phyloP scores from a whole-genome alignment of 768 basidiomycete genomes.

The Xerocomus brunneocitrinus region DNA sequence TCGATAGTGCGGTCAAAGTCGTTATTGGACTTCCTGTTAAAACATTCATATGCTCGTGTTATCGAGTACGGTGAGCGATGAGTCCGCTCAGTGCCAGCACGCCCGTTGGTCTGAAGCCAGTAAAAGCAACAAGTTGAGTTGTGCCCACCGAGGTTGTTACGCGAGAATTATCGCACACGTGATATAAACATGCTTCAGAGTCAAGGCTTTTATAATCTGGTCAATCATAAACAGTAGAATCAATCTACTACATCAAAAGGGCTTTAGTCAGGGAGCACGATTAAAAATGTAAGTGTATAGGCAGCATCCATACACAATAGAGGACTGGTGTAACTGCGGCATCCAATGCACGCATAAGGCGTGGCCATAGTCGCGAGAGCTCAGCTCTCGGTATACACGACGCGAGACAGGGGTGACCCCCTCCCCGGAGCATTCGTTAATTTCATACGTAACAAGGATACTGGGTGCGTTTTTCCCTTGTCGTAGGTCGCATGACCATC shows the following conservation, averaged over 20 bases:
- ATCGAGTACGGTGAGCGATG: neutral
- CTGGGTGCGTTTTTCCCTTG: slow-evolving; percentile 1
- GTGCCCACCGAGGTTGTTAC: neutral
- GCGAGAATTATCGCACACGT: slow-evolving; percentile 9
- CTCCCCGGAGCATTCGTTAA: slow-evolving; percentile 13
- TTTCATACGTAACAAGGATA: slow-evolving; percentile 5
- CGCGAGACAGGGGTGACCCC: slow-evolving; percentile 26
- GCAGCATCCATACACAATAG: neutral
- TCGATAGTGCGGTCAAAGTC: neutral
- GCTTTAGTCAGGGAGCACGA: slow-evolving; percentile 6
- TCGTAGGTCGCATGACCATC: slow-evolving; percentile 1
- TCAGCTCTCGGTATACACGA: slow-evolving; percentile 20
- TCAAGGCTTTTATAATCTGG: no score
- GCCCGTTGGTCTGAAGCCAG: neutral
- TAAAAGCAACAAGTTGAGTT: neutral
- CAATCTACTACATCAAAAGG: slow-evolving; percentile 19
- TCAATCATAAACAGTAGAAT: slow-evolving; percentile 22
- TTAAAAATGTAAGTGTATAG: slow-evolving; percentile 4
- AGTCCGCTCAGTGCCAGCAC: neutral
- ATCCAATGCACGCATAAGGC: neutral
- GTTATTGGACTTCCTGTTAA: neutral
- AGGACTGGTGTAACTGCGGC: neutral
- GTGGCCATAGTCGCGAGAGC: slow-evolving; percentile 2
- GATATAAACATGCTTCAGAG: neutral
- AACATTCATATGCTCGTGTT: neutral